Evolutionary conservation across 2,329 filamentous ascomycete species (phyloP).

Genomic region (Paramyrothecium roridum): DNA sequence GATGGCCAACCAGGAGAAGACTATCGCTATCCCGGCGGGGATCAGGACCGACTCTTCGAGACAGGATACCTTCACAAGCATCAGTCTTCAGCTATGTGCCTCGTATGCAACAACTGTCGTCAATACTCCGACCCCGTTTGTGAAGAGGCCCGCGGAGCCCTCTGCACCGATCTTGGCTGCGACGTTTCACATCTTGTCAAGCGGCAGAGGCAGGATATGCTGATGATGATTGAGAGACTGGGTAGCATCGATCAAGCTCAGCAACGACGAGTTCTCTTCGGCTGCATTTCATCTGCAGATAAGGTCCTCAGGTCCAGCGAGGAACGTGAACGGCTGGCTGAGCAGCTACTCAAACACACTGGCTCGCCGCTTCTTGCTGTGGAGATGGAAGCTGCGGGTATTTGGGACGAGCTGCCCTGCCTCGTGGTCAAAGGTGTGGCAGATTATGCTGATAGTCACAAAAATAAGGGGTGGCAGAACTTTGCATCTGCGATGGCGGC

Average conservation of each 20-base stretch:
- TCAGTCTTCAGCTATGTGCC: not conserved
- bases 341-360: not conserved
- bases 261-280: not conserved
- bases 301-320: not conserved
- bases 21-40: not conserved
- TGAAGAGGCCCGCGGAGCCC: not conserved
- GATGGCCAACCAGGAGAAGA: not conserved
- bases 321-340: not conserved
- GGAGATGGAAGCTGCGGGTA: conserved; percentile 2
- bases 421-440: not conserved
- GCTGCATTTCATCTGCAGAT: not conserved
- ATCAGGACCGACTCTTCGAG: not conserved
- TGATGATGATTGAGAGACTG: not conserved
- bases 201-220: not conserved
- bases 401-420: not conserved
- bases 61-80: not conserved
- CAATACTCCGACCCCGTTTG: not conserved
- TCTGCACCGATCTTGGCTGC: not conserved
- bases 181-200: not conserved
- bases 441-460: conserved; percentile 1
- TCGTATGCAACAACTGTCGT: not conserved
- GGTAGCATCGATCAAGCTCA: not conserved
- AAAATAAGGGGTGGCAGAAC: not conserved
- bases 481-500: not conserved
- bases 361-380: not conserved